Percentiles rank a stretch among this genome's conserved stretches.
These are phyloP conservation scores for Quaeritorhiza haematococci DNA, from an alignment of 371 early-diverging fungal genomes.

Conservation along the genomic window DNA sequence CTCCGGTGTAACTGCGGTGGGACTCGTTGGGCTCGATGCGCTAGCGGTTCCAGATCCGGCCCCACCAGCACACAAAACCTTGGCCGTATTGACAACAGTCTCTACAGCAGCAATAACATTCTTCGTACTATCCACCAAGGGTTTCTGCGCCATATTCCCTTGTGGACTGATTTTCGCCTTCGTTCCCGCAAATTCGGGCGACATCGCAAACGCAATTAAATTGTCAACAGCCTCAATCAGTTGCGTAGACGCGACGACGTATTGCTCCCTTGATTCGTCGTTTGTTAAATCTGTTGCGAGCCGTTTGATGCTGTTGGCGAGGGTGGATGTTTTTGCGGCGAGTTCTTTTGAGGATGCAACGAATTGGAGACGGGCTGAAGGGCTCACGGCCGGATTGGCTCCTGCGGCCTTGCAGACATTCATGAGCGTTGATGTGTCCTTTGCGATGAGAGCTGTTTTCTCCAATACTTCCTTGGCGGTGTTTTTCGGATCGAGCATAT, in stretches of 20 bases:
- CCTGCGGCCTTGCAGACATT: conserved; percentile 31
- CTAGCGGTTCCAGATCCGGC: no score
- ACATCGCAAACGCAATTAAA: conserved; percentile 20
- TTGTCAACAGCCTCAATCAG: conserved; percentile 33
- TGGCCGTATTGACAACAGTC: conserved; percentile 23
- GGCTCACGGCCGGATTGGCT: conserved; percentile 12
- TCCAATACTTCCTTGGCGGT: conserved; percentile 33
- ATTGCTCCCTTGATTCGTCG: conserved; percentile 16
- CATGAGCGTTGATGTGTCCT: conserved; percentile 33
- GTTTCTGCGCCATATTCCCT: conserved; percentile 27
- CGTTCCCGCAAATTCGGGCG: conserved; percentile 35
- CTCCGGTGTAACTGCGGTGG: no score
- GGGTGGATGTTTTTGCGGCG: conserved; percentile 25
- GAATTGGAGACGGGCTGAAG: conserved; percentile 24
- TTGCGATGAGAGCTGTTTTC: conserved; percentile 34
- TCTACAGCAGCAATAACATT: conserved; percentile 17
- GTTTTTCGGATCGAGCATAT: conserved; percentile 26
- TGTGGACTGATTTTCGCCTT: conserved; percentile 27
- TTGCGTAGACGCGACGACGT: conserved; percentile 16
- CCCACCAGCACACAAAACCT: conserved; percentile 29
- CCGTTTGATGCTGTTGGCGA: conserved; percentile 36
- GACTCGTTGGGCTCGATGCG: no score
- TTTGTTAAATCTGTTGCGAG: conserved; percentile 25
- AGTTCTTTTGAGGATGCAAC: conserved; percentile 27
- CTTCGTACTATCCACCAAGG: conserved; percentile 26